Evolutionary conservation across 495 filamentous ascomycete genomes (phyloP).

Genomic region (Pyrenula massariospora): DNA sequence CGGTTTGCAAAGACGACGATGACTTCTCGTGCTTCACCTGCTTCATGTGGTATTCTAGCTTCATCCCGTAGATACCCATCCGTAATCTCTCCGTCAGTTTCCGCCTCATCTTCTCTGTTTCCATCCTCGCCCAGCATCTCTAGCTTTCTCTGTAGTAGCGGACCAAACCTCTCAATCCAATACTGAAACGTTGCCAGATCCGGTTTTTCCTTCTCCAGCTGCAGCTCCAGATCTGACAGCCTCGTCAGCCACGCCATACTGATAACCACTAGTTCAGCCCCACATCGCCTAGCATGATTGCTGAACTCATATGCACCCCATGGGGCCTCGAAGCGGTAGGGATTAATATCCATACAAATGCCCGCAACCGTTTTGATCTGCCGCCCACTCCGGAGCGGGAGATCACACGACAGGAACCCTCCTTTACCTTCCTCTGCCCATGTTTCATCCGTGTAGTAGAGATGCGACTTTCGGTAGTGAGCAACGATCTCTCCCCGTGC

Average conservation of each 20-base stretch:
- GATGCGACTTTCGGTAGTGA: slow-evolving; percentile 81
- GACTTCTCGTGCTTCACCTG: slow-evolving; percentile 33
- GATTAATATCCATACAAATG: slow-evolving; percentile 71
- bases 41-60: not conserved
- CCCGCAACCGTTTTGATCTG: slow-evolving; percentile 58
- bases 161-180: slow-evolving; percentile 77
- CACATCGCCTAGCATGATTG: slow-evolving; percentile 53
- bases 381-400: not conserved
- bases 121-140: slow-evolving; percentile 32
- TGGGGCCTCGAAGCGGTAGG: slow-evolving; percentile 66
- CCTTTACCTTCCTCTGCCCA: slow-evolving; percentile 72
- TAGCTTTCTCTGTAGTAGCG: slow-evolving; percentile 47
- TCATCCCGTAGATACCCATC: slow-evolving; percentile 1
- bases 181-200: slow-evolving; percentile 77
- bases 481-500: slow-evolving; percentile 55
- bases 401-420: slow-evolving; percentile 27
- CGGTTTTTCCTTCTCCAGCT: slow-evolving; percentile 37
- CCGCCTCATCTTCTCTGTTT: slow-evolving; percentile 14
- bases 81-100: slow-evolving; percentile 2
- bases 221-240: slow-evolving; percentile 31
- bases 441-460: slow-evolving; percentile 85
- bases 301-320: slow-evolving; percentile 79
- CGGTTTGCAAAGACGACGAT: slow-evolving; percentile 80
- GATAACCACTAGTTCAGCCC: slow-evolving; percentile 63
- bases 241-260: slow-evolving; percentile 82